Conservation (phyloP, 441 rosid species). For the Arabidopsis lyrata region DNA sequence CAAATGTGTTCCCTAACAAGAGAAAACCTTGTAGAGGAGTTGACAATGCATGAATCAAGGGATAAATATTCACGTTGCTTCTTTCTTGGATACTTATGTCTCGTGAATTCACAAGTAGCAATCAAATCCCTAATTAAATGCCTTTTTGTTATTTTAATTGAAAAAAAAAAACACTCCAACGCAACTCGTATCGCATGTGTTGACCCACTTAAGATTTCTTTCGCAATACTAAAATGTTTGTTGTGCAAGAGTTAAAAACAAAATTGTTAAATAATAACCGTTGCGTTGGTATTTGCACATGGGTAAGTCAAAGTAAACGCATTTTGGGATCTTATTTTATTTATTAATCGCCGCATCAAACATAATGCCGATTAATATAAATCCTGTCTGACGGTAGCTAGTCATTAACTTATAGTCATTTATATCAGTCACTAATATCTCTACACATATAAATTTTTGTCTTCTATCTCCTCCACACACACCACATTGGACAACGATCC, state of each 20-base stretch:
- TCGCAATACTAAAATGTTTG: constrained; percentile 12
- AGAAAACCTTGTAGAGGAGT: constrained; percentile 33
- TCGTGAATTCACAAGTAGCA: constrained; percentile 40
- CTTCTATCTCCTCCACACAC: too few species aligned
- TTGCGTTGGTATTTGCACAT: constrained; percentile 45
- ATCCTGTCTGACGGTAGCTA: constrained; percentile 44
- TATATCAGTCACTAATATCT: constrained; percentile 1
- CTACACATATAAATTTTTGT: too few species aligned
- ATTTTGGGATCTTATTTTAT: constrained; percentile 38
- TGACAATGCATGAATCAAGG: constrained; percentile 40
- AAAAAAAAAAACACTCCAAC: not conserved
- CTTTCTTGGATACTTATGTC: constrained; percentile 40
- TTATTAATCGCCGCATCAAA: constrained; percentile 48
- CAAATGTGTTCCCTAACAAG: constrained; percentile 25
- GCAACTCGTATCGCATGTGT: constrained; percentile 40
- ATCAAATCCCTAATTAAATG: constrained; percentile 38
- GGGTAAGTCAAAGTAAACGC: constrained; percentile 51
- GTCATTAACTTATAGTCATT: constrained; percentile 38
- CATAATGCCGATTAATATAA: constrained; percentile 39
- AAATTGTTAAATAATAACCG: constrained; percentile 36
- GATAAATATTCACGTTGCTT: constrained; percentile 27
- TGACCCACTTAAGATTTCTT: constrained; percentile 42
- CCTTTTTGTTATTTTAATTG: constrained; percentile 14
- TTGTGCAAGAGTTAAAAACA: constrained; percentile 37
- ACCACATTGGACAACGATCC: too few species aligned